Base-by-base conservation (phyloP, 164 flowering plant species). In the Chloranthus sessilifolius region DNA sequence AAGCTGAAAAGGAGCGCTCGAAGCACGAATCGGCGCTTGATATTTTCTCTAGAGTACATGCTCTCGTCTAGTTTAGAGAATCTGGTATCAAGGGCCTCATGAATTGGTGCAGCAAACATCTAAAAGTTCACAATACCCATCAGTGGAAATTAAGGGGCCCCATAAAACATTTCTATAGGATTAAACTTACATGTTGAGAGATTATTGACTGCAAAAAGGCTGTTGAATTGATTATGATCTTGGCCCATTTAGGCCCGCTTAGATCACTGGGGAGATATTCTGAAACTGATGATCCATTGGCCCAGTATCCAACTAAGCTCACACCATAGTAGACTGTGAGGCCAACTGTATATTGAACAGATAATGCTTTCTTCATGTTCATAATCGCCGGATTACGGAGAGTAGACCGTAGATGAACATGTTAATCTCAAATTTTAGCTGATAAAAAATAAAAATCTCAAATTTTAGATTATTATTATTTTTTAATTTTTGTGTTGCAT, bases 281-380 rank as follows among this genome's bases (percentile, higher is more conserved):
- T 1, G 83, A 74, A 8, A 68, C 77, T 2, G 52, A 25, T 24
- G 83, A 66, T 33, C 83, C 88, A 58, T 78, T 72, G 0, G 80
- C 77, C 82, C 83, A 81, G 43, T 81, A 81, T 15, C 88, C 88
- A 1, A 65, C 37, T 1, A 81, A 28, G 56, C 55, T 71, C 35
- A 81, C 82, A 7, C 76, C 81, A 50, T 78, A 78, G 36, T 74
- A 74, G 5, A 71, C 1, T 43, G 62, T 34, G 17, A 81, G 60
- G n/a, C 88, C 88, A 6, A 65, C 50, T 3, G 75, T 65, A 51
- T 38, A 81, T 30, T 81, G 88, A 24, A 63, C 5, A 27, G 29
- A 53, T 43, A 81, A 53, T 39, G 83, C 81, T 40, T 58, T 76
- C 63, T 70, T 74, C 83, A 78, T 78, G 69, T 81, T 81, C 58